A percentile compares a stretch with the other conserved stretches of the same genome.
Evolutionary conservation across 176 grass and related monocot genomes (phyloP).

Genomic region (Hordeum marinum): DNA sequence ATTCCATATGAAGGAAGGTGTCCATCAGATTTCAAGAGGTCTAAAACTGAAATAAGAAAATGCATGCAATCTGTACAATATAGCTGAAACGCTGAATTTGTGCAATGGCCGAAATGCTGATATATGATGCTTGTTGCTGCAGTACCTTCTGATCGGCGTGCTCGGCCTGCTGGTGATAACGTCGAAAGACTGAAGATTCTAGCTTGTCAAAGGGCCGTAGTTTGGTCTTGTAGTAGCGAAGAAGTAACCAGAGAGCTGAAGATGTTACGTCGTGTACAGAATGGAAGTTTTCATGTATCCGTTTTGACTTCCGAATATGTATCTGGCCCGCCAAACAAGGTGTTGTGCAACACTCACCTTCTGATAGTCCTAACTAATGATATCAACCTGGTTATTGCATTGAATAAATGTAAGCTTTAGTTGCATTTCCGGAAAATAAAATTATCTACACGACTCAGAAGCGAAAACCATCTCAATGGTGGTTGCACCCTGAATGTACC

Average conservation of each 20-base stretch:
- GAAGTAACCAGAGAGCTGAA: not conserved
- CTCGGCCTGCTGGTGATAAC: slow-evolving; percentile 64
- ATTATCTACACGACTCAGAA: too few species aligned
- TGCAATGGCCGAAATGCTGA: not conserved
- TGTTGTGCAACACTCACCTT: not conserved
- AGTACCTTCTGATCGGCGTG: slow-evolving; percentile 75
- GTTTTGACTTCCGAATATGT: not conserved
- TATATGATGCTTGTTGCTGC: slow-evolving; percentile 26
- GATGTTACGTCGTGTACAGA: not conserved
- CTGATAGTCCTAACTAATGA: not conserved
- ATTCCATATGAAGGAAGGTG: not conserved
- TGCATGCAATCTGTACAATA: not conserved
- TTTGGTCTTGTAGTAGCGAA: not conserved
- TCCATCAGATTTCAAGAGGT: not conserved
- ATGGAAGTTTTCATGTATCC: too few species aligned
- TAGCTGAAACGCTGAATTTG: not conserved
- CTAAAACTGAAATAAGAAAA: not conserved
- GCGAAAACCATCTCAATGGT: too few species aligned
- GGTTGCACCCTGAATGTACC: too few species aligned
- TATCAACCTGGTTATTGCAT: not conserved
- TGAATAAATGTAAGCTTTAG: not conserved
- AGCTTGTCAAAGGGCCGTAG: not conserved
- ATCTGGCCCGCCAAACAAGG: not conserved
- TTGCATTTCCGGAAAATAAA: too few species aligned
- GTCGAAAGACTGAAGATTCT: slow-evolving; percentile 44